Conservation (phyloP, 2,329 filamentous ascomycete species). For the Aciculosporium take region DNA sequence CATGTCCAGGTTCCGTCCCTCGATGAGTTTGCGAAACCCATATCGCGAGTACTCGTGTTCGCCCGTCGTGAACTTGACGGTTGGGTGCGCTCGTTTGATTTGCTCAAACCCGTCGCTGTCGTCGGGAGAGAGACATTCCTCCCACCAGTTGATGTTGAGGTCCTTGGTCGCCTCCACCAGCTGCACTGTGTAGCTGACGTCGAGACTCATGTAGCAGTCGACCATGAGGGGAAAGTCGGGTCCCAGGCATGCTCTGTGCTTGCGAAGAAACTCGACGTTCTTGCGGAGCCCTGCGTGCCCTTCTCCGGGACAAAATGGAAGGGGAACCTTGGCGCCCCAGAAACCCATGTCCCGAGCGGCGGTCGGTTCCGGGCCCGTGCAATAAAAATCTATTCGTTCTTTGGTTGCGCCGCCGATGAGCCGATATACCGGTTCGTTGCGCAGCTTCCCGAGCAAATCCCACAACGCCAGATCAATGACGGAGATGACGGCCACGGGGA, state of each 20-base stretch:
- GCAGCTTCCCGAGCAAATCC: constrained; percentile 83
- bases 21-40: constrained; percentile 86
- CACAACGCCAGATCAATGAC: constrained; percentile 88
- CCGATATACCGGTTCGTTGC: constrained; percentile 87
- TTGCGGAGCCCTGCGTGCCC: constrained; percentile 69
- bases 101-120: constrained; percentile 83
- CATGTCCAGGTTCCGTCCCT: constrained; percentile 83
- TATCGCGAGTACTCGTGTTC: constrained; percentile 93
- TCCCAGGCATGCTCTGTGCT: constrained; percentile 71
- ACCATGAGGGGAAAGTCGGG: constrained; percentile 89
- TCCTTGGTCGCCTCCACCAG: constrained; percentile 71
- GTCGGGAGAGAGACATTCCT: constrained; percentile 83
- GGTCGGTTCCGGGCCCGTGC: constrained; percentile 73
- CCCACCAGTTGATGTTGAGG: constrained; percentile 92
- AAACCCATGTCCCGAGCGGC: constrained; percentile 79
- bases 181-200: constrained; percentile 84
- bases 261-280: constrained; percentile 78
- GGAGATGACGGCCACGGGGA: constrained; percentile 81
- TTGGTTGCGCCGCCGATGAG: constrained; percentile 84
- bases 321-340: constrained; percentile 76
- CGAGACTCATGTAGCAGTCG: constrained; percentile 94
- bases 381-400: constrained; percentile 79
- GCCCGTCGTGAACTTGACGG: constrained; percentile 85
- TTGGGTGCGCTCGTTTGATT: constrained; percentile 81
- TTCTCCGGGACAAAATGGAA: constrained; percentile 82